phyloP scores from a whole-genome alignment of 73 alveolate species.

The Symbiodinium pilosum region DNA sequence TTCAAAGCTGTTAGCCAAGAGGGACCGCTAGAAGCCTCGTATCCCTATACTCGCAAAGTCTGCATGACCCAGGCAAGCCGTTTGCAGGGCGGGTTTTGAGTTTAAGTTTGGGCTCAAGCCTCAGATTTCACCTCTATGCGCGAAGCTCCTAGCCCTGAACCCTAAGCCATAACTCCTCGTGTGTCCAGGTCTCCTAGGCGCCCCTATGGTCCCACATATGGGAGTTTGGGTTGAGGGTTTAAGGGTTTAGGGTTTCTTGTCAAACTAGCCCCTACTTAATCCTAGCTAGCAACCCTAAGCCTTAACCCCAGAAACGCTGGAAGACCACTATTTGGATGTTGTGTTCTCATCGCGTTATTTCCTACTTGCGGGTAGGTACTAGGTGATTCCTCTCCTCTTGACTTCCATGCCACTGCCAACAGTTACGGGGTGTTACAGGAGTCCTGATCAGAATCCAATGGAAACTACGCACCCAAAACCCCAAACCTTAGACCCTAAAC shows the following conservation, averaged over 20 bases:
- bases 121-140: not conserved
- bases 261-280: not conserved
- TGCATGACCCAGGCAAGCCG: too few species aligned
- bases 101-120: not conserved
- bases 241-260: too few species aligned
- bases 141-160: not conserved
- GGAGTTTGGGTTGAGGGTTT: too few species aligned
- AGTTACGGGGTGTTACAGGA: too few species aligned
- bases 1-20: too few species aligned
- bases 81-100: too few species aligned
- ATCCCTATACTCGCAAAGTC: too few species aligned
- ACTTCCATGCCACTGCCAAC: not conserved
- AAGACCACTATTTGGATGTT: too few species aligned
- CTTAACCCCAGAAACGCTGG: too few species aligned
- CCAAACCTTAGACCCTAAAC: not conserved
- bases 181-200: not conserved
- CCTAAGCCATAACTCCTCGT: not conserved
- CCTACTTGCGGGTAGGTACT: not conserved
- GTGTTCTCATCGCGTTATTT: not conserved
- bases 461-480: not conserved
- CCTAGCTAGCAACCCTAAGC: not conserved
- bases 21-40: too few species aligned
- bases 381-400: not conserved
- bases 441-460: too few species aligned
- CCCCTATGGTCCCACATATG: too few species aligned